phyloP scores from a whole-genome alignment of 768 basidiomycete species.

The Trametes gibbosa region DNA sequence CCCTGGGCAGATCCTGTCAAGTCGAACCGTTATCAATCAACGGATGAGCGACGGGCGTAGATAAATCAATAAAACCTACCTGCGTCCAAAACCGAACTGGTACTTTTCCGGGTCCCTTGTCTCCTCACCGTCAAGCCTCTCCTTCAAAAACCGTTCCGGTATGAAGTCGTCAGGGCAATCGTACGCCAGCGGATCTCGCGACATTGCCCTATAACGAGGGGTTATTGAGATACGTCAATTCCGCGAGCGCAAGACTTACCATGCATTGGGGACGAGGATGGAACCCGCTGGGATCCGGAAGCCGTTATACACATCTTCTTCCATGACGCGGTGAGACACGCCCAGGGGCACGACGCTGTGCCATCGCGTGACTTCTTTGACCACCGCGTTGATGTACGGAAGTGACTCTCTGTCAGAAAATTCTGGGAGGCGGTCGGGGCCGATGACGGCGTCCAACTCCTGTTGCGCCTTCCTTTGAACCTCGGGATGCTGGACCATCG shows the following conservation, averaged over 20 bases:
- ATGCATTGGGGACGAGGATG: conserved; percentile 27
- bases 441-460: conserved; percentile 29
- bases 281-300: conserved; percentile 28
- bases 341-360: conserved; percentile 22
- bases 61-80: not conserved
- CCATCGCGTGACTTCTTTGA: conserved; percentile 26
- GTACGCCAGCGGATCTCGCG: conserved; percentile 20
- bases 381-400: conserved; percentile 22
- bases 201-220: conserved; percentile 22
- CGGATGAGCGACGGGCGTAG: not conserved
- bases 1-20: conserved; percentile 19
- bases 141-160: conserved; percentile 20
- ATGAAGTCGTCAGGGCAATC: conserved; percentile 23
- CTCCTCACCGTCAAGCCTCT: not conserved
- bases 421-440: conserved; percentile 24
- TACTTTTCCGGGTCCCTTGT: not conserved
- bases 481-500: conserved; percentile 26
- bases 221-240: not conserved
- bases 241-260: conserved; percentile 7
- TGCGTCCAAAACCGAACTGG: conserved; percentile 8
- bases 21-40: not conserved
- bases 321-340: conserved; percentile 10
- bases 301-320: conserved; percentile 28
- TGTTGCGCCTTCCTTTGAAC: conserved; percentile 25
- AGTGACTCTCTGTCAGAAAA: conserved; percentile 17